Evolutionary conservation across 805 yeast genomes (phyloP).

Genomic region (Hanseniaspora singularis): DNA sequence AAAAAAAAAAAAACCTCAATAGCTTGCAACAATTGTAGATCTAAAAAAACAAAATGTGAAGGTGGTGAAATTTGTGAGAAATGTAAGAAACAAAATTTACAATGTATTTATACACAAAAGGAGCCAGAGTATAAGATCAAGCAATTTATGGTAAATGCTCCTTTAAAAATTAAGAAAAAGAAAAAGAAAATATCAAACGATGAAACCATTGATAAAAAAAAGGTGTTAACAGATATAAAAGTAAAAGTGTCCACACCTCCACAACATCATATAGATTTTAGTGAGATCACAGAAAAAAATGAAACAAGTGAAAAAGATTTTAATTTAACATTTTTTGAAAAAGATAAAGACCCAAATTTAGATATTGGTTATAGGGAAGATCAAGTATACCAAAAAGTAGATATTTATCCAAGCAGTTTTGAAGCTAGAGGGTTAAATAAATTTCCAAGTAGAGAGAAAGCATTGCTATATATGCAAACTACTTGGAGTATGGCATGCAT

Average conservation of each 20-base stretch:
- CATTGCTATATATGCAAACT: slow-evolving; percentile 55
- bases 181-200: no score
- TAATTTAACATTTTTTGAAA: no score
- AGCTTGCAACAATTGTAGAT: slow-evolving; percentile 67
- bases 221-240: no score
- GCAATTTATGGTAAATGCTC: no score
- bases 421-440: slow-evolving; percentile 31
- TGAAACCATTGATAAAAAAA: no score
- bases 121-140: background rate
- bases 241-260: no score
- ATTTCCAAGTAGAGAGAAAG: slow-evolving; percentile 63
- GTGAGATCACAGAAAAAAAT: no score
- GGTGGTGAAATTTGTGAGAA: slow-evolving; percentile 69
- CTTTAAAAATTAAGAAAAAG: no score
- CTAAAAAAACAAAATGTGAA: slow-evolving; percentile 68
- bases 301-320: no score
- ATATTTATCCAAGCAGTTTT: slow-evolving; percentile 14
- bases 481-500: slow-evolving; percentile 84
- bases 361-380: no score
- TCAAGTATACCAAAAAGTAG: slow-evolving; percentile 1
- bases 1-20: slow-evolving; percentile 56
- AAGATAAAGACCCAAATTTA: no score
- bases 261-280: no score
- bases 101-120: slow-evolving; percentile 46
- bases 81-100: slow-evolving; percentile 68